Conservation (phyloP, 768 basidiomycete species). For the Mycena epipterygia region DNA sequence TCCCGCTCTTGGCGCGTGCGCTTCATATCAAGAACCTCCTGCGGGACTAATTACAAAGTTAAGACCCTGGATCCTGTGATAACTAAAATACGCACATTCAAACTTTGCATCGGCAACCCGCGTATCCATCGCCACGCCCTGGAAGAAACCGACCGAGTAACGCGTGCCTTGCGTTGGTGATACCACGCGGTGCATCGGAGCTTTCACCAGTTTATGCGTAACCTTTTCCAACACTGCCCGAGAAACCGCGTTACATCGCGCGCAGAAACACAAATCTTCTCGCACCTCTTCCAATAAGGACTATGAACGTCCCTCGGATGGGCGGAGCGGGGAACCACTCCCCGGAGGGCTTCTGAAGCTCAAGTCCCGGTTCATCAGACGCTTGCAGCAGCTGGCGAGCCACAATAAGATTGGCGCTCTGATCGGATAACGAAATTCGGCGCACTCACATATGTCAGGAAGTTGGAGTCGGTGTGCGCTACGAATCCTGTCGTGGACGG, state of each 20-base stretch:
- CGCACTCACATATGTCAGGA: slow-evolving; percentile 32
- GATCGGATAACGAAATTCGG: neutral
- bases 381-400: slow-evolving; percentile 23
- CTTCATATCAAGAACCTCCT: slow-evolving; percentile 26
- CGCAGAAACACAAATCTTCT: neutral
- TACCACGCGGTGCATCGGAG: slow-evolving; percentile 31
- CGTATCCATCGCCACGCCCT: slow-evolving; percentile 33
- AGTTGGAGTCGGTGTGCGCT: slow-evolving; percentile 32
- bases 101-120: slow-evolving; percentile 26
- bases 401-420: neutral
- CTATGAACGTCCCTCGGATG: slow-evolving; percentile 30
- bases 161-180: slow-evolving; percentile 31
- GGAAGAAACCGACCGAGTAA: slow-evolving; percentile 35
- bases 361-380: slow-evolving; percentile 24
- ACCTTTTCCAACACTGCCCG: slow-evolving; percentile 27
- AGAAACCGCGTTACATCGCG: neutral
- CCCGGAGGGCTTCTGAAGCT: slow-evolving; percentile 19
- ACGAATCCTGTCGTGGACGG: slow-evolving; percentile 27
- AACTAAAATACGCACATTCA: slow-evolving; percentile 23
- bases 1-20: slow-evolving; percentile 31
- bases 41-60: slow-evolving; percentile 19
- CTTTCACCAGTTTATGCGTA: slow-evolving; percentile 29
- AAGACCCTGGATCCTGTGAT: neutral
- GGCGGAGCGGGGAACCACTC: slow-evolving; percentile 30
- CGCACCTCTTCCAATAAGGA: slow-evolving; percentile 27